Conservation (phyloP, 768 basidiomycete genomes). For the Tylopilus balloui region DNA sequence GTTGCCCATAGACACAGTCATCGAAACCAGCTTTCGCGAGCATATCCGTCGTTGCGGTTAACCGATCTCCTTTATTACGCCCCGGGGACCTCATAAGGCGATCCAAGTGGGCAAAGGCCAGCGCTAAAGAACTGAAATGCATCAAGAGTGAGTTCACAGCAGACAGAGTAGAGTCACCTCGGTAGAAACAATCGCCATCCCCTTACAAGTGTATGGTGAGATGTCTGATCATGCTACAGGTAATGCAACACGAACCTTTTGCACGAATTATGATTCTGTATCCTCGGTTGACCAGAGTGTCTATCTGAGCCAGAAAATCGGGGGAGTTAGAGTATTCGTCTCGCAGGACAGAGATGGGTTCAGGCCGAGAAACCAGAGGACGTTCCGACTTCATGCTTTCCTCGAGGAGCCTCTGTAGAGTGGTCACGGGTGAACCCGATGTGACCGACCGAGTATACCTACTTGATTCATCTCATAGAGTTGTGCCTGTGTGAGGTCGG, state of each 20-base stretch:
- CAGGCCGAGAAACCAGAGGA: slow-evolving; percentile 53
- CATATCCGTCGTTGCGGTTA: slow-evolving; percentile 47
- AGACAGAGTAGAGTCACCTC: slow-evolving; percentile 48
- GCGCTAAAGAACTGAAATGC: slow-evolving; percentile 44
- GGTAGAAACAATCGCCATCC: slow-evolving; percentile 90
- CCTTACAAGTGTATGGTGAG: slow-evolving; percentile 38
- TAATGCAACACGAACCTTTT: slow-evolving; percentile 46
- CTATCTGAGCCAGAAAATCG: slow-evolving; percentile 69
- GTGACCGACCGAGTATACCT: slow-evolving; percentile 1
- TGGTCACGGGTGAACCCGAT: not conserved
- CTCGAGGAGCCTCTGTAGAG: slow-evolving; percentile 36
- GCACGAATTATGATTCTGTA: slow-evolving; percentile 66
- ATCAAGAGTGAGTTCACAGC: slow-evolving; percentile 10
- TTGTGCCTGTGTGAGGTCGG: slow-evolving; percentile 30
- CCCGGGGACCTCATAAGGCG: slow-evolving; percentile 53
- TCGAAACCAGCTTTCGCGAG: slow-evolving; percentile 63
- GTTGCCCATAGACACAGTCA: slow-evolving; percentile 66
- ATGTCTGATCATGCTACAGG: not conserved
- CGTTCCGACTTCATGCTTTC: slow-evolving; percentile 36
- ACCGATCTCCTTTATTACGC: slow-evolving; percentile 42
- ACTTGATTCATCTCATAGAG: slow-evolving; percentile 42
- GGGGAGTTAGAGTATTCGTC: slow-evolving; percentile 61
- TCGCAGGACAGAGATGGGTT: slow-evolving; percentile 51
- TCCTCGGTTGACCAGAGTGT: slow-evolving; percentile 59
- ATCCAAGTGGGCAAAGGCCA: slow-evolving; percentile 79